A percentile compares a stretch with the other conserved stretches of the same genome.
phyloP scores from a whole-genome alignment of 148 eudicot species.

The Spergularia bocconei region DNA sequence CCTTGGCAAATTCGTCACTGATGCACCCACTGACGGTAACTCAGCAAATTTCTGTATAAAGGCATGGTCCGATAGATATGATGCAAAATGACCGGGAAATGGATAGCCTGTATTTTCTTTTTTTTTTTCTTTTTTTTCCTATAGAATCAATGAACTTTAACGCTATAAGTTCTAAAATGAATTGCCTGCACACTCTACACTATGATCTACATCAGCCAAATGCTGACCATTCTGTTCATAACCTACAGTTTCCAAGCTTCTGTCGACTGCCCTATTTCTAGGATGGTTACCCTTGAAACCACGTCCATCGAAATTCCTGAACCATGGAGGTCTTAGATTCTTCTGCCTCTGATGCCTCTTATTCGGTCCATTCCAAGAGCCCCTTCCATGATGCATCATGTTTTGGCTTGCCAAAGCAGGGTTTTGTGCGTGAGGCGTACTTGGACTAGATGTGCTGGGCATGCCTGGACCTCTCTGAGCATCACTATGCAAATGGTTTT shows the following conservation, averaged over 20 bases:
- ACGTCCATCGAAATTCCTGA: conserved; percentile 38
- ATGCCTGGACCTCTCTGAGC: conserved; percentile 30
- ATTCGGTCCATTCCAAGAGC: conserved; percentile 32
- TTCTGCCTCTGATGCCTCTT: conserved; percentile 57
- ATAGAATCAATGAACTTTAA: conserved; percentile 29
- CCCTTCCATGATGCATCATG: conserved; percentile 29
- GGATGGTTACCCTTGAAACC: conserved; percentile 42
- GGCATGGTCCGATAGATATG: background rate
- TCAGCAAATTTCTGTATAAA: conserved; percentile 1
- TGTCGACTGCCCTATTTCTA: conserved; percentile 35
- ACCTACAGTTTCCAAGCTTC: conserved; percentile 29
- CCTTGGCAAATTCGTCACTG: conserved; percentile 5
- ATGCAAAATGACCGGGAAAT: conserved; percentile 4
- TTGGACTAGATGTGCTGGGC: conserved; percentile 39
- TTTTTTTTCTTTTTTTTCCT: conserved; percentile 22
- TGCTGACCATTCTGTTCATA: conserved; percentile 33
- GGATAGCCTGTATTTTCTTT: conserved; percentile 15
- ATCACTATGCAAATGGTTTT: background rate
- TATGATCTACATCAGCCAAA: conserved; percentile 37
- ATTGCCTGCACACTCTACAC: conserved; percentile 43
- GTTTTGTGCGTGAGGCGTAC: conserved; percentile 11
- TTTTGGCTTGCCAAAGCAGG: conserved; percentile 28
- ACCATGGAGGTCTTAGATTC: conserved; percentile 57
- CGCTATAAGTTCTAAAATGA: conserved; percentile 27
- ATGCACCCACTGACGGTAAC: background rate